Percentiles rank a stretch among this genome's conserved stretches.
Conservation (phyloP, 495 filamentous ascomycete species). For the Penicillium roqueforti region DNA sequence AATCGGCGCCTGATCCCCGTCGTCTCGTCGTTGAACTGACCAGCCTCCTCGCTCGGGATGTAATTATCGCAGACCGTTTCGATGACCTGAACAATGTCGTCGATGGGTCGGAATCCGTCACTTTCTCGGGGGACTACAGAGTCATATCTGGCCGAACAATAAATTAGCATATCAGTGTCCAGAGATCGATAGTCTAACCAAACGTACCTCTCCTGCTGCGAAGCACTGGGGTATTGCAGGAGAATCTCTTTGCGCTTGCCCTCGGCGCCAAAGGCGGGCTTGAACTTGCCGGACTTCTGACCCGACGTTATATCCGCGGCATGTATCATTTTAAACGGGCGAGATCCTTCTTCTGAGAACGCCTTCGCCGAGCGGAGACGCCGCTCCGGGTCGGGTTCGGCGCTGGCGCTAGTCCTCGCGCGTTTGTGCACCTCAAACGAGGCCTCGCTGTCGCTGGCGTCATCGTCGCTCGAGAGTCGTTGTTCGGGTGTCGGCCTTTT, state of each 20-base stretch:
- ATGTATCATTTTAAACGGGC: conserved; percentile 57
- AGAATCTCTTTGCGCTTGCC: conserved; percentile 50
- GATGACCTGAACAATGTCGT: conserved; percentile 79
- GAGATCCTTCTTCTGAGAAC: conserved; percentile 52
- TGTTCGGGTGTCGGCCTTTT: conserved; percentile 47
- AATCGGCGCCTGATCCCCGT: conserved; percentile 69
- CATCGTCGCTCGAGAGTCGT: conserved; percentile 48
- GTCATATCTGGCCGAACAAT: conserved; percentile 55
- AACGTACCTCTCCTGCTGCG: conserved; percentile 61
- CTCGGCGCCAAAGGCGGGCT: conserved; percentile 42
- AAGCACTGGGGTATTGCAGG: conserved; percentile 70
- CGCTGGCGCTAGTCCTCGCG: conserved; percentile 36
- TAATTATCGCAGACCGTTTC: conserved; percentile 70
- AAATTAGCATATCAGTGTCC: conserved; percentile 5
- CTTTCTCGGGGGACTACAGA: conserved; percentile 70
- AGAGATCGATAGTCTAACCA: neutral
- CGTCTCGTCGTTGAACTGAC: conserved; percentile 65
- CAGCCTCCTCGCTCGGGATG: conserved; percentile 60
- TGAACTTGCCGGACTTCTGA: conserved; percentile 44
- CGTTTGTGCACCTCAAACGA: conserved; percentile 48
- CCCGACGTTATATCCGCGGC: conserved; percentile 60
- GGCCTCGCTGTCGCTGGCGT: conserved; percentile 44
- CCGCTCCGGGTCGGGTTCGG: conserved; percentile 54
- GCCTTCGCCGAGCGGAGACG: conserved; percentile 56
- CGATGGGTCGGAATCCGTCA: conserved; percentile 75